These are phyloP conservation scores for Atalantia buxifolia DNA, from an alignment of 345 rosid genomes.

Conservation along the genomic window DNA sequence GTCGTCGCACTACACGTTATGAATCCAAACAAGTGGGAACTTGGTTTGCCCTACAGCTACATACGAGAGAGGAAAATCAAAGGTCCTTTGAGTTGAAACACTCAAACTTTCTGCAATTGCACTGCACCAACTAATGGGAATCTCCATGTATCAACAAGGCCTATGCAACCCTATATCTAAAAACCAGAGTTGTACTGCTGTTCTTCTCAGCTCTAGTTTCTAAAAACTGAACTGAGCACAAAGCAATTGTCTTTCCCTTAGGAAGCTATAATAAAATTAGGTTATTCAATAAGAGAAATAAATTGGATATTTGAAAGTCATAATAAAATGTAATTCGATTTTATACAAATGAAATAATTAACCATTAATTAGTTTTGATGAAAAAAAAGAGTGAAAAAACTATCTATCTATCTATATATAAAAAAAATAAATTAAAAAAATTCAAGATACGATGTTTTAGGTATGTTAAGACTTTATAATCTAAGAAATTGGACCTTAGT, in stretches of 20 bases:
- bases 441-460: neutral
- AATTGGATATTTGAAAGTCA: too few species aligned
- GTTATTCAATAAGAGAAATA: too few species aligned
- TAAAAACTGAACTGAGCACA: too few species aligned
- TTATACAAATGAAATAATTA: too few species aligned
- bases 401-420: too few species aligned
- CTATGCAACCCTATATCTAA: too few species aligned
- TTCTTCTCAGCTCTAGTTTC: too few species aligned
- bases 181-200: too few species aligned
- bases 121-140: neutral
- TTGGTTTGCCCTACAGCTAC: constrained; percentile 75
- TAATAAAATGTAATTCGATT: too few species aligned
- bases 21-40: constrained; percentile 95
- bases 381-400: neutral
- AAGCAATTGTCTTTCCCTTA: too few species aligned
- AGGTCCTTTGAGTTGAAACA: neutral
- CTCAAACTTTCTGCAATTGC: neutral
- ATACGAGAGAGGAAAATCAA: constrained; percentile 2
- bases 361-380: neutral
- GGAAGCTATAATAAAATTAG: too few species aligned
- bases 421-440: neutral
- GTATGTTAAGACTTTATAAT: neutral
- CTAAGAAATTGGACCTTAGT: neutral
- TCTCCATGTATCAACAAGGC: too few species aligned
- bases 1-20: constrained; percentile 46